Conservation (phyloP, 169 alveolate species). For the Plasmodium malariae region DNA sequence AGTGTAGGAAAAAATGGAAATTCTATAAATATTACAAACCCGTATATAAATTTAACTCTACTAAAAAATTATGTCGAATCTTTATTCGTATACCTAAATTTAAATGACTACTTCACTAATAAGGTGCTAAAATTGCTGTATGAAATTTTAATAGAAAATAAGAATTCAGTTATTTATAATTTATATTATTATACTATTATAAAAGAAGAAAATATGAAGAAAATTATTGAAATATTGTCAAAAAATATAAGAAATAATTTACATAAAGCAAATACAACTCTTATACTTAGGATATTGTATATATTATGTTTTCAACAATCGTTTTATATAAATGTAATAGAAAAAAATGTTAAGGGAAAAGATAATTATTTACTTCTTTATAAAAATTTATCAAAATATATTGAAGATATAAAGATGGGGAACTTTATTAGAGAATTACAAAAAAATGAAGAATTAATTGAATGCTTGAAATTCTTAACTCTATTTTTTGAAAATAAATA, state of each 20-base stretch:
- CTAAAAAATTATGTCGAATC: slow-evolving; percentile 65
- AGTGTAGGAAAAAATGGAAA: not conserved
- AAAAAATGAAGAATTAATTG: slow-evolving; percentile 37
- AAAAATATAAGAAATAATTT: slow-evolving; percentile 47
- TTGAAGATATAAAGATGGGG: slow-evolving; percentile 22
- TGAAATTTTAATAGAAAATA: slow-evolving; percentile 73
- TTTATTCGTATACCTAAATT: slow-evolving; percentile 16
- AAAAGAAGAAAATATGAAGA: slow-evolving; percentile 64
- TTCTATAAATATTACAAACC: slow-evolving; percentile 9
- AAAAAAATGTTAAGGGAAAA: slow-evolving; percentile 1
- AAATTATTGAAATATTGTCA: slow-evolving; percentile 46
- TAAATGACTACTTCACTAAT: slow-evolving; percentile 61
- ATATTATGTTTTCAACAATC: slow-evolving; percentile 57
- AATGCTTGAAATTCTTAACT: slow-evolving; percentile 55
- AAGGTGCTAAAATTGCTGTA: slow-evolving; percentile 64
- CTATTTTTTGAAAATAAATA: slow-evolving; percentile 74
- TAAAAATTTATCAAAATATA: slow-evolving; percentile 46
- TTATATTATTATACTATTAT: slow-evolving; percentile 59
- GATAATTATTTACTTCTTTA: slow-evolving; percentile 28
- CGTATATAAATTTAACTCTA: slow-evolving; percentile 54
- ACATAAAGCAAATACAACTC: slow-evolving; percentile 64
- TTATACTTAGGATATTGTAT: slow-evolving; percentile 54
- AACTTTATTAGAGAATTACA: slow-evolving; percentile 57
- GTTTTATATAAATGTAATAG: slow-evolving; percentile 20
- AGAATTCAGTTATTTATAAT: slow-evolving; percentile 45